phyloP scores from a whole-genome alignment of 192 early-diverging fungal species.

The Diversispora epigaea region DNA sequence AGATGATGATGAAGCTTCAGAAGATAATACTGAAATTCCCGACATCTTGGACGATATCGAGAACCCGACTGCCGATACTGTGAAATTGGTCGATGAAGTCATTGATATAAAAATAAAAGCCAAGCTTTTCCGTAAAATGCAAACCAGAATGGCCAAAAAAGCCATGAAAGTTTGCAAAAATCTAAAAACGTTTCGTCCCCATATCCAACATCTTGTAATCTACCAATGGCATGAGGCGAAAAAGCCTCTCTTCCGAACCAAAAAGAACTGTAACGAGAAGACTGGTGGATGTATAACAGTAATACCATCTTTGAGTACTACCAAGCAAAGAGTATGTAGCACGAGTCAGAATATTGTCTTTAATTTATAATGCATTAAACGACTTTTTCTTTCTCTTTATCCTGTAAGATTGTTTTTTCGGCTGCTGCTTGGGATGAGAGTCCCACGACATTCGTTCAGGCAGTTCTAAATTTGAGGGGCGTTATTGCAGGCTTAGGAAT shows the following conservation, averaged over 20 bases:
- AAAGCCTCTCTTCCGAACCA: too few relatives aligned
- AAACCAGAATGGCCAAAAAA: too few relatives aligned
- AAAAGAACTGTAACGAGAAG: too few relatives aligned
- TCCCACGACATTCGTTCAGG: neutral
- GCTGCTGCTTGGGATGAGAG: constrained; percentile 2
- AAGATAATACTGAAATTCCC: constrained; percentile 7
- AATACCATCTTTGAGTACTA: constrained; percentile 16
- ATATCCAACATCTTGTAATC: constrained; percentile 19
- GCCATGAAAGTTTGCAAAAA: neutral
- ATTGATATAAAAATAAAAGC: constrained; percentile 24
- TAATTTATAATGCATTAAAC: too few relatives aligned
- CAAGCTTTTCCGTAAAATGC: too few relatives aligned
- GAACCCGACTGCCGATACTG: too few relatives aligned
- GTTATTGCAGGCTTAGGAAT: constrained; percentile 14
- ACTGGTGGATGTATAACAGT: constrained; percentile 9
- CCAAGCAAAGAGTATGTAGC: constrained; percentile 28
- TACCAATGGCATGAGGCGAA: constrained; percentile 24
- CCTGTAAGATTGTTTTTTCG: constrained; percentile 21
- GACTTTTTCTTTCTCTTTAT: constrained; percentile 9
- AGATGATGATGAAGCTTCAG: too few relatives aligned
- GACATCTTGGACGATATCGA: neutral
- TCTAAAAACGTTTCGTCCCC: constrained; percentile 21
- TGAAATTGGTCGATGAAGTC: too few relatives aligned
- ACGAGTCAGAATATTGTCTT: too few relatives aligned
- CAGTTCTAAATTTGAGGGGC: neutral